phyloP scores from a whole-genome alignment of 1,284 basidiomycete genomes.

The Garcileccinum viscosum region DNA sequence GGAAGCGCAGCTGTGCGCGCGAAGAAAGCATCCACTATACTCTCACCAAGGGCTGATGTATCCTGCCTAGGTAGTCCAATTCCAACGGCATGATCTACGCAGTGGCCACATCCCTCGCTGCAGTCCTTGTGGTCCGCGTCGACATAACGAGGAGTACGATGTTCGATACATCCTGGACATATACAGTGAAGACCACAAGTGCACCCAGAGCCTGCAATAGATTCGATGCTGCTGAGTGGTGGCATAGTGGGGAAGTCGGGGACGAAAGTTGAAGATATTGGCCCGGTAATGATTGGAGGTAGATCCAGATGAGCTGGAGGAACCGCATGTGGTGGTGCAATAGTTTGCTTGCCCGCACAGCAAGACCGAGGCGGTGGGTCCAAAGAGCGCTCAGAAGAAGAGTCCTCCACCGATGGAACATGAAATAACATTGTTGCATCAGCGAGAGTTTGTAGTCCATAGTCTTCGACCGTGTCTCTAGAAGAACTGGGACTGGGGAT shows the following conservation, averaged over 20 bases:
- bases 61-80: slow-evolving; percentile 47
- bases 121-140: slow-evolving; percentile 56
- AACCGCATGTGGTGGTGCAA: background rate
- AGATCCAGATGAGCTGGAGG: slow-evolving; percentile 28
- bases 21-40: slow-evolving; percentile 66
- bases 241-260: slow-evolving; percentile 63
- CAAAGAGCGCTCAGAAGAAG: slow-evolving; percentile 9
- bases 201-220: slow-evolving; percentile 68
- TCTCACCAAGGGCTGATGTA: slow-evolving; percentile 26
- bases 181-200: slow-evolving; percentile 71
- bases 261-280: slow-evolving; percentile 23
- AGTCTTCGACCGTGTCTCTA: slow-evolving; percentile 11
- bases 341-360: slow-evolving; percentile 14
- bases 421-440: slow-evolving; percentile 54
- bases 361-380: slow-evolving; percentile 15
- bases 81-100: slow-evolving; percentile 59
- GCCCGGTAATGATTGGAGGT: slow-evolving; percentile 33
- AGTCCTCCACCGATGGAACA: slow-evolving; percentile 11
- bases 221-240: slow-evolving; percentile 60
- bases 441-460: slow-evolving; percentile 55
- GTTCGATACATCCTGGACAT: slow-evolving; percentile 77
- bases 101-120: slow-evolving; percentile 66
- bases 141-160: slow-evolving; percentile 58
- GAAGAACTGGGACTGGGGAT: slow-evolving; percentile 21
- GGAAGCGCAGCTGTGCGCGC: slow-evolving; percentile 68